Base-by-base conservation (phyloP, 768 basidiomycete genomes). In the Terana coerulea region DNA sequence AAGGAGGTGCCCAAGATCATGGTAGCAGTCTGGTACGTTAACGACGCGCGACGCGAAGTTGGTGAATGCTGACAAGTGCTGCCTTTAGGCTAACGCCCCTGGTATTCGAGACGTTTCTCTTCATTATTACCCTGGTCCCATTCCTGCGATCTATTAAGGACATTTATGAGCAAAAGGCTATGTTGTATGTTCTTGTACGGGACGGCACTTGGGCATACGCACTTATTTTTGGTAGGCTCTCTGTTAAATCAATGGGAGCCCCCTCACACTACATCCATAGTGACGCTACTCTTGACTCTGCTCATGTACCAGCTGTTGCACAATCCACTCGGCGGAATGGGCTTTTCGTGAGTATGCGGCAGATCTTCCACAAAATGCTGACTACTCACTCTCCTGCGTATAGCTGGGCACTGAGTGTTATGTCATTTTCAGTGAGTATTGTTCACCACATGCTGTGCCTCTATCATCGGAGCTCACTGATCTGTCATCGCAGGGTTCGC, bases 321-420 rank as follows among this genome's bases (percentile, higher is more conserved):
- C 17, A 57, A 47, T 10, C 45, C 60, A 0, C 45, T 59, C 1
- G 58, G 51, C 3, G 60, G 60, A 8, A 48, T 61, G 25, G 56
- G 53, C 26, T 61, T 57, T 35, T 56, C 47, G 60, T 61, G 31
- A 48, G 60, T 37, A n/a, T n/a, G n/a, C n/a, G n/a, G n/a, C 6
- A 17, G n/a, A 19, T n/a, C 24, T n/a, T n/a, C n/a, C n/a, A n/a
- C n/a, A 3, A 19, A 19, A 15, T 14, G 12, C 10, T 19, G 33
- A 12, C 11, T 17, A 24, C 19, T 12, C 15, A 3, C 14, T 21
- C n/a, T 29, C n/a, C n/a, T 28, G n/a, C 5, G 5, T 49, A 10
- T 22, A 54, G 53, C 21, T 54, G 47, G 47, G 48, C 28, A 3
- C 33, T 54, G 1, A 37, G 40, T 31, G 42, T 45, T 1, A 35